Percentiles rank a stretch among this genome's conserved stretches.
phyloP scores from a whole-genome alignment of 1,139 yeast genomes.

The Yamadazyma atmosphaerica region DNA sequence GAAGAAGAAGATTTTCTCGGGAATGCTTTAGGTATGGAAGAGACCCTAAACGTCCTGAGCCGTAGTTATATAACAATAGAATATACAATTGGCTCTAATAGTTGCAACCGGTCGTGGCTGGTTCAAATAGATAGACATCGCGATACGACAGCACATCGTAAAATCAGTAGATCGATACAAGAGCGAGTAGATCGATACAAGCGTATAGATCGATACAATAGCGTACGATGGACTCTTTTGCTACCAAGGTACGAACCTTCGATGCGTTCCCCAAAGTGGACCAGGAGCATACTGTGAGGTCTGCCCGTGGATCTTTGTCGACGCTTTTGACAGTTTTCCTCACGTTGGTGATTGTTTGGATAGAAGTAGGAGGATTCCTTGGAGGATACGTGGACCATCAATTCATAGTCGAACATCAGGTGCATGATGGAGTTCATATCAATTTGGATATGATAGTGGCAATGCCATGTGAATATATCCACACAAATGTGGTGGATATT shows the following conservation, averaged over 20 bases:
- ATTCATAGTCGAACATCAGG: slow-evolving; percentile 67
- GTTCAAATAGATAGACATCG: too few relatives aligned
- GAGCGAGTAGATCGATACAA: background rate
- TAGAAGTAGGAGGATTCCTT: slow-evolving; percentile 81
- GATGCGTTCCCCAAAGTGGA: slow-evolving; percentile 93
- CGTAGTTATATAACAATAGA: background rate
- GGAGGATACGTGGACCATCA: slow-evolving; percentile 84
- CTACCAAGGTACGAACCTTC: slow-evolving; percentile 56
- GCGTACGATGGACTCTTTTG: slow-evolving; percentile 35
- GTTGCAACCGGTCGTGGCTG: too few relatives aligned
- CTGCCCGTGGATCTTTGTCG: slow-evolving; percentile 76
- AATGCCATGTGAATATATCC: slow-evolving; percentile 78
- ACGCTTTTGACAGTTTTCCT: slow-evolving; percentile 62
- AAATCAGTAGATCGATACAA: too few relatives aligned
- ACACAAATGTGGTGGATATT: slow-evolving; percentile 74
- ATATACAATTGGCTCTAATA: too few relatives aligned
- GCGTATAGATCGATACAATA: background rate
- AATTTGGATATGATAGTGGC: slow-evolving; percentile 81
- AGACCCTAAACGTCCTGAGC: slow-evolving; percentile 33
- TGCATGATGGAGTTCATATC: slow-evolving; percentile 61
- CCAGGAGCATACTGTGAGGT: slow-evolving; percentile 70
- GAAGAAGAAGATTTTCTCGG: slow-evolving; percentile 56
- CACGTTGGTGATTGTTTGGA: slow-evolving; percentile 72
- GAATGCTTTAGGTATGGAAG: slow-evolving; percentile 50
- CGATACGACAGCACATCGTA: too few relatives aligned